Evolutionary conservation across 768 basidiomycete species (phyloP).

Genomic region (Leccinellum albellum): DNA sequence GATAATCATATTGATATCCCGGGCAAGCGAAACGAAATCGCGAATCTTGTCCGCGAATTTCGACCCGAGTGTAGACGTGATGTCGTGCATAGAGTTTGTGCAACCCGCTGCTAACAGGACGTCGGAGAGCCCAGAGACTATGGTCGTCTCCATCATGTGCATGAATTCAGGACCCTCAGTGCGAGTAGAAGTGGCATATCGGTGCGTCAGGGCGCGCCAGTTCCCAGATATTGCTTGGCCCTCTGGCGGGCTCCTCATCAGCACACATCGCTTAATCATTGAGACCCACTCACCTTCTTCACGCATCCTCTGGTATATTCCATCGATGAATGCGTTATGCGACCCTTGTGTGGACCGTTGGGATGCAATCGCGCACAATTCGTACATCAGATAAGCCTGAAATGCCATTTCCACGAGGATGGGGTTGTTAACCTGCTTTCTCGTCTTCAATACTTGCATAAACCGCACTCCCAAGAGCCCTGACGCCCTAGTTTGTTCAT

Average conservation of each 20-base stretch:
- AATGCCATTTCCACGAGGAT: constrained; percentile 32
- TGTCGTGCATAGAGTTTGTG: constrained; percentile 9
- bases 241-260: constrained; percentile 24
- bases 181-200: constrained; percentile 9
- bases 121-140: constrained; percentile 22
- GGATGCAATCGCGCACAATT: constrained; percentile 15
- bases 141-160: background rate
- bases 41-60: constrained; percentile 41
- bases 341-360: constrained; percentile 19
- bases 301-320: constrained; percentile 32
- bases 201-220: constrained; percentile 40
- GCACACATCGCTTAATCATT: too few relatives aligned
- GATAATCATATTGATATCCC: constrained; percentile 37
- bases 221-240: constrained; percentile 40
- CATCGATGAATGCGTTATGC: constrained; percentile 11
- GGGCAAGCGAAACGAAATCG: constrained; percentile 41
- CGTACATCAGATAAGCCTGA: constrained; percentile 23
- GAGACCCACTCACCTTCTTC: constrained; percentile 29
- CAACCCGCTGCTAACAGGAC: constrained; percentile 26
- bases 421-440: constrained; percentile 22
- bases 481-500: constrained; percentile 8
- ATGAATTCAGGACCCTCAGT: constrained; percentile 13
- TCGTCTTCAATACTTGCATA: constrained; percentile 15
- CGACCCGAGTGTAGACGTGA: constrained; percentile 37
- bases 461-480: constrained; percentile 14